Evolutionary conservation across 148 eudicot genomes (phyloP), one percentile per base, ranked within the genome.

Genomic region (Cornus controversa): DNA sequence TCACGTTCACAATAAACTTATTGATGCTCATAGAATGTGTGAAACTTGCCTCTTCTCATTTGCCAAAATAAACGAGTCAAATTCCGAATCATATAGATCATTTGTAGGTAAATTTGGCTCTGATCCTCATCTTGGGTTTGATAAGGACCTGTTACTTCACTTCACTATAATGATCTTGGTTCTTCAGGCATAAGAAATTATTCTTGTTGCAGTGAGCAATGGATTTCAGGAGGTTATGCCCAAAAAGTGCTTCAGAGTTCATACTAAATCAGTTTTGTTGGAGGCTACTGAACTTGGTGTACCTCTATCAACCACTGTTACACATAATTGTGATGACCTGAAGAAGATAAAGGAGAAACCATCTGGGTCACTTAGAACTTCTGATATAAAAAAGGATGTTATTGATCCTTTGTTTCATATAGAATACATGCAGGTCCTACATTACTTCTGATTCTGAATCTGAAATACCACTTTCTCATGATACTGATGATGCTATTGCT

Each of bases 21-120:
- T 86, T 76, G 94, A 96, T 89, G 91, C 90, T 74, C 92, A 87
- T 74, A 89, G 84, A 37, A 77, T 92, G 77, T 95, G 99, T 81
- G 99, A 95, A 81, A 90, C 70, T 76, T 95, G 99, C 76, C 92
- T 95, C 42, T 89, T 90, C 79, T 95, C 98, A 26, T 93, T 87
- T 77, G 97, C 95, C 77, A 89, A 89, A 31, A 84, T 84, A 82
- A 91, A 94, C 77, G 87, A 89, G 84, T 90, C 96, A 25, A 90
- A 90, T 86, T 80, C 92, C 2, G 96, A 93, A 71, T 91, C 91
- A 54, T 90, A 89, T 74, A 86, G n/a, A 77, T 69, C 93, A 70
- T 80, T 93, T 77, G 92, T 91, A 11, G 97, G 98, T 69, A 90
- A 93, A 77, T 70, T 93, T 64, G 96, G 94, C 71, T 85, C 83